A percentile compares a stretch with the other conserved stretches of the same genome.
These are phyloP conservation scores for Metschnikowia cubensis DNA, from an alignment of 805 yeast genomes.

Conservation along the genomic window DNA sequence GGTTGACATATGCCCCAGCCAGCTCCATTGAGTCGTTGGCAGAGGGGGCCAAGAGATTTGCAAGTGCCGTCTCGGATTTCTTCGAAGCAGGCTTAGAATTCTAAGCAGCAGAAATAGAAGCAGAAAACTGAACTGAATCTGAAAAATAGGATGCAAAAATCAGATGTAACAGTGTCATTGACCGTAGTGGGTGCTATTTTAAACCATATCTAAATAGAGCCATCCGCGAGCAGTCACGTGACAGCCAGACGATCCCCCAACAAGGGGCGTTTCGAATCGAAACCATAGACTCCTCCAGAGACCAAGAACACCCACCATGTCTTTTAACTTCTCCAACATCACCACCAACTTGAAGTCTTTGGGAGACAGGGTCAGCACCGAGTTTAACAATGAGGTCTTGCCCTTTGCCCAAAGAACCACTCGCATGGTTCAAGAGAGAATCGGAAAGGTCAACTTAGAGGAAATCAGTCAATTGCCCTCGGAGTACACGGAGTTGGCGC, in stretches of 20 bases:
- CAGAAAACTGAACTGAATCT: not conserved
- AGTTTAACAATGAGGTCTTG: constrained; percentile 49
- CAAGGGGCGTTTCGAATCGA: not conserved
- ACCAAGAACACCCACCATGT: constrained; percentile 23
- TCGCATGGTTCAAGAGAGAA: constrained; percentile 70
- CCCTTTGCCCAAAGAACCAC: constrained; percentile 80
- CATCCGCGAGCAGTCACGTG: constrained; percentile 2
- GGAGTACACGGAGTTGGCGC: constrained; percentile 57
- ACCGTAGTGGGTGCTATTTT: no score
- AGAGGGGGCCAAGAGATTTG: constrained; percentile 12
- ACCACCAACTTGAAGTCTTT: constrained; percentile 39
- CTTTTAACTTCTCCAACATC: constrained; percentile 40
- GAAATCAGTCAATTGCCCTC: constrained; percentile 77
- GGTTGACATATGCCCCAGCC: constrained; percentile 26
- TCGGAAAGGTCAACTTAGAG: constrained; percentile 64
- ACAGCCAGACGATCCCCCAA: not conserved
- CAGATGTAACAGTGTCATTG: no score
- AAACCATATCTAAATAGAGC: not conserved
- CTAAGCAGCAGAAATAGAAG: not conserved
- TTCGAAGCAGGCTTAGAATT: constrained; percentile 14
- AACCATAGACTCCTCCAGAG: not conserved
- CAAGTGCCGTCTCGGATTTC: constrained; percentile 13
- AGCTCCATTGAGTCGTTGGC: constrained; percentile 20
- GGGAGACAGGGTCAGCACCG: constrained; percentile 45
- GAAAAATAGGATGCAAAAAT: no score